Base-by-base conservation (phyloP, 2,329 filamentous ascomycete species). In the Trichophyton benhamiae region DNA sequence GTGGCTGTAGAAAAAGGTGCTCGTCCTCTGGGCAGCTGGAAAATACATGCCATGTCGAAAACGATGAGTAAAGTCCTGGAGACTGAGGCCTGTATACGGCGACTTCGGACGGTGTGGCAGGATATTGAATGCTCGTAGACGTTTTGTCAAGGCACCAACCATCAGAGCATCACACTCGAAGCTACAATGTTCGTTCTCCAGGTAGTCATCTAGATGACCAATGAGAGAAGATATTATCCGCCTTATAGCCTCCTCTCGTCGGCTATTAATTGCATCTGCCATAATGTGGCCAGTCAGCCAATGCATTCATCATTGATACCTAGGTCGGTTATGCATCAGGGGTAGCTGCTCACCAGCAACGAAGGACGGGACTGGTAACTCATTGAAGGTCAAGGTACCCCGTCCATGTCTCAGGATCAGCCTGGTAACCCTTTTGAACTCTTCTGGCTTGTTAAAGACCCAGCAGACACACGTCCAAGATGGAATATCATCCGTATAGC, bases 151-250 rank as follows among this genome's bases (percentile, higher is more conserved):
- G 3, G 62, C 60, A 13, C 62, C 62, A 30, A 64, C 60, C 62
- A 66, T 65, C 33, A 64, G 60, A 2, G 65, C 61, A 25, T 65
- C 65, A 36, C 65, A 66, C 61, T 66, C 65, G 41, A 65, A 65
- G 48, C 61, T 64, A 52, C 65, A 66, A 38, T 64, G 65, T 38
- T 66, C 65, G 33, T 63, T 65, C 13, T 66, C 59, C 3, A 60
- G 60, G 27, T 65, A 65, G 13, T 66, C 65, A 46, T 63, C 58
- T 2, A 64, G 44, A 36, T 65, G 64, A n/a, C 30, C 49, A 15
- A 62, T 62, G 27, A 66, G 62, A n/a, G 60, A 61, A 4, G 59
- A 61, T 9, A 65, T 30, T 17, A 66, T 63, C 6, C 57, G 57
- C 27, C 41, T 17, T 17, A 66, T 60, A 44, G 60, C 61, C 46